Conservation (phyloP, 305 asterid genomes). For the Coffea humblotiana region DNA sequence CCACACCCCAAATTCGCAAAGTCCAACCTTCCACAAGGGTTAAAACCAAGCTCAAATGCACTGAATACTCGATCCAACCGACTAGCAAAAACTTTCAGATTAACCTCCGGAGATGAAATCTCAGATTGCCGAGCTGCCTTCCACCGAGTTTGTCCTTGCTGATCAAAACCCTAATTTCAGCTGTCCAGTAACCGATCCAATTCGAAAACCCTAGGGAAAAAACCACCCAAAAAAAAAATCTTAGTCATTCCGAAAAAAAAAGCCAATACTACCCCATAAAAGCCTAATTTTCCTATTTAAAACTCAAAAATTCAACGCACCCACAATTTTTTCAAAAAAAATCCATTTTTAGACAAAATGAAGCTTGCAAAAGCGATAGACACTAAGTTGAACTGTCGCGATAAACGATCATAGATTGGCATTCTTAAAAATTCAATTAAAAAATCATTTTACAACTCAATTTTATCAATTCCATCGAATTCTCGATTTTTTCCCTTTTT, state of each 20-base stretch:
- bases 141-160: not conserved
- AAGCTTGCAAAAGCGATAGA: not conserved
- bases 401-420: not conserved
- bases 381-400: not conserved
- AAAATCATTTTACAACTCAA: conserved; percentile 9
- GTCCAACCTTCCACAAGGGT: not conserved
- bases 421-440: conserved; percentile 1
- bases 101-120: not conserved
- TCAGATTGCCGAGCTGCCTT: conserved; percentile 5
- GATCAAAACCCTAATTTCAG: conserved; percentile 27
- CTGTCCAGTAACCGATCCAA: conserved; percentile 18
- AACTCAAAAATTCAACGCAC: not conserved
- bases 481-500: not conserved
- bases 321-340: not conserved
- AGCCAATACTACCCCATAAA: not conserved
- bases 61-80: conserved; percentile 1
- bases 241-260: conserved; percentile 10
- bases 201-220: conserved; percentile 28
- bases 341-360: not conserved
- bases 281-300: not conserved
- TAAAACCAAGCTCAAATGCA: not conserved
- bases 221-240: conserved; percentile 14
- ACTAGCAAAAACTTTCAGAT: not conserved
- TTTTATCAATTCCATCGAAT: not conserved
- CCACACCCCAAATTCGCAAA: conserved; percentile 13